Evolutionary conservation across 2,329 filamentous ascomycete species (phyloP).

Genomic region (Aspergillus persii): DNA sequence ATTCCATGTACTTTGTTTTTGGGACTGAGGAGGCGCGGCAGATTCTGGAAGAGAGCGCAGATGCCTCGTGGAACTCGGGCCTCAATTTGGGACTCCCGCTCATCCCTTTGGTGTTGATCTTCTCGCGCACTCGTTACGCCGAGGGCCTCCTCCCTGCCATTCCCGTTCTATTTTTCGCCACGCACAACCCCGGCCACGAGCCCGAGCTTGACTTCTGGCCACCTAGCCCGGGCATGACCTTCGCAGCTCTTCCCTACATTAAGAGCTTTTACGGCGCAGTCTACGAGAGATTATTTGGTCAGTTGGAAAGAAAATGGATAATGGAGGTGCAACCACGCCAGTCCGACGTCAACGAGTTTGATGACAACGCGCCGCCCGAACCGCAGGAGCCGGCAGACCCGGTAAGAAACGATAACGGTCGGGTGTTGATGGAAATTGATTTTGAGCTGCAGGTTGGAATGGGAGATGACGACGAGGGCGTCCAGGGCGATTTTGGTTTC

Average conservation of each 20-base stretch:
- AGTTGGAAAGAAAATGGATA: conserved; percentile 60
- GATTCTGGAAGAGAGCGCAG: conserved; percentile 49
- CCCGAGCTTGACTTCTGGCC: conserved; percentile 62
- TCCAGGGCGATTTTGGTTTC: conserved; percentile 27
- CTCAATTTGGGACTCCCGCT: conserved; percentile 62
- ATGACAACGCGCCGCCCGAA: conserved; percentile 34
- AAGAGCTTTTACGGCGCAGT: conserved; percentile 62
- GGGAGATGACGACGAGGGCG: conserved; percentile 42
- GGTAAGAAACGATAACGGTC: conserved; percentile 34
- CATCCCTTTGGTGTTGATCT: conserved; percentile 65
- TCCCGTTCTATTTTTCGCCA: conserved; percentile 56
- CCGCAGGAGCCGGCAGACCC: conserved; percentile 29
- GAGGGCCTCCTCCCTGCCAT: conserved; percentile 64
- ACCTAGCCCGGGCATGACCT: conserved; percentile 63
- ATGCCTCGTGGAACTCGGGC: conserved; percentile 46
- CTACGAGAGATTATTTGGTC: conserved; percentile 59
- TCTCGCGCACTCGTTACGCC: conserved; percentile 63
- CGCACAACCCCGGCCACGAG: conserved; percentile 43
- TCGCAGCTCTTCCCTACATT: conserved; percentile 65
- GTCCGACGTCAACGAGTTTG: conserved; percentile 38
- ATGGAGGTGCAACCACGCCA: conserved; percentile 60
- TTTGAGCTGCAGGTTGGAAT: conserved; percentile 53
- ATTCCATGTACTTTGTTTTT: conserved; percentile 65
- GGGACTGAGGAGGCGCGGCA: conserved; percentile 59
- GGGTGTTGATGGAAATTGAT: conserved; percentile 49